Evolutionary conservation across 768 basidiomycete genomes (phyloP), one percentile per base, ranked within the genome.

Genomic region (Clavaria fumosa): DNA sequence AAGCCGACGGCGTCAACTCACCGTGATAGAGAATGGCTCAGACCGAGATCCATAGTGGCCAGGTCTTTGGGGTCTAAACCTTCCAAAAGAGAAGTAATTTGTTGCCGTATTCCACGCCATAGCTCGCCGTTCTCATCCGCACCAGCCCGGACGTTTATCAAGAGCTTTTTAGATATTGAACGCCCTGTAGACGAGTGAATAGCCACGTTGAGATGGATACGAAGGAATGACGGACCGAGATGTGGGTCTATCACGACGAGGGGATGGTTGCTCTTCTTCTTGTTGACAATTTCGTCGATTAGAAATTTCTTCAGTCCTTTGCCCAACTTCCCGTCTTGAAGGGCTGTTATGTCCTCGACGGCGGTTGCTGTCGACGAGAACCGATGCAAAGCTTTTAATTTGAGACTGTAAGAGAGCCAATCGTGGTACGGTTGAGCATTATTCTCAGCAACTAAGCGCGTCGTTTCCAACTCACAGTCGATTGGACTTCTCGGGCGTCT

Each of bases 21-120:
- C 89, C 90, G 77, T 34, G 90, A 93, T 53, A 99, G 65, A 38
- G 90, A 95, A 63, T 99, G 95, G 57, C 84, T 86, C 43, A 99
- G 70, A 71, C 95, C 95, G 47, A 99, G 63, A 48, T 84, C 89
- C 93, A 99, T 97, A 24, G 91, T 96, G 19, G 89, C 79, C 45
- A 99, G 63, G 61, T 96, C 93, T 54, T 86, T 83, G 5, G 86
- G 85, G 58, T 91, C 84, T 32, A 91, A 61, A 31, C 90, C 93
- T 47, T 91, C 85, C 44, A 99, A 65, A 15, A 99, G 67, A 2
- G 79, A 69, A 12, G 83, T 64, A 37, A 99, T 66, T 59, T 99
- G 95, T 46, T 72, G 69, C 39, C 95, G 72, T 43, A 97, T 99
- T 47, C 95, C 95, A 48, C 90, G 79, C 78, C 90, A 97, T 15